Percentiles rank a stretch among this genome's conserved stretches.
These are phyloP conservation scores for Russula lepida DNA, from an alignment of 768 basidiomycete species.

Conservation along the genomic window DNA sequence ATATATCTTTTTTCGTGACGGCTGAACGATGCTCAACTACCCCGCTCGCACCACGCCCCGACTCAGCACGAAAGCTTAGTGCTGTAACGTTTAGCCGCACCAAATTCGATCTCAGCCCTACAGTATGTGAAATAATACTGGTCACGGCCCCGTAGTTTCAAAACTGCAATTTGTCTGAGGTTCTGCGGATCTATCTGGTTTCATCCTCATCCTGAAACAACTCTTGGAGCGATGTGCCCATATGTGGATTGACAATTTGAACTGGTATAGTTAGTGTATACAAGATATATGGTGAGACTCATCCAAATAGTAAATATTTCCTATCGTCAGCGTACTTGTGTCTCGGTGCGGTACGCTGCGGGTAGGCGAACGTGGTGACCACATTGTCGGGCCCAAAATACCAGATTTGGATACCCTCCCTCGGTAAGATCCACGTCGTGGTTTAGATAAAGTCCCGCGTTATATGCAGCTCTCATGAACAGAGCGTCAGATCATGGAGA, in stretches of 20 bases:
- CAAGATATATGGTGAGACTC: neutral
- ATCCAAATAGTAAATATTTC: neutral
- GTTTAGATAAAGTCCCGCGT: neutral
- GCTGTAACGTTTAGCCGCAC: no score
- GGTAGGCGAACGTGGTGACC: neutral
- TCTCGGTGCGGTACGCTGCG: no score
- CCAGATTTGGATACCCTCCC: constrained; percentile 12
- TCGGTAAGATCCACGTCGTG: constrained; percentile 8
- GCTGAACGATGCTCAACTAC: no score
- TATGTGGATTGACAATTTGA: neutral
- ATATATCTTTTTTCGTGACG: no score
- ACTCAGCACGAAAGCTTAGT: no score
- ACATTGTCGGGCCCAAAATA: constrained; percentile 4
- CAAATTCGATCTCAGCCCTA: no score
- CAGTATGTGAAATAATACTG: no score
- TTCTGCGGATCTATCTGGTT: neutral
- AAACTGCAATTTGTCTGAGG: no score
- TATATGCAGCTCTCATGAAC: neutral
- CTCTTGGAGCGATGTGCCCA: neutral
- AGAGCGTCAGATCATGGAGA: neutral
- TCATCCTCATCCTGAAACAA: neutral
- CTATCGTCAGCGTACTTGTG: neutral
- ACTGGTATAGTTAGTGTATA: neutral
- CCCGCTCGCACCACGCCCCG: no score
- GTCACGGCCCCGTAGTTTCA: no score